Conservation (phyloP, 2,329 filamentous ascomycete genomes). For the Rutstroemia sydowiana region DNA sequence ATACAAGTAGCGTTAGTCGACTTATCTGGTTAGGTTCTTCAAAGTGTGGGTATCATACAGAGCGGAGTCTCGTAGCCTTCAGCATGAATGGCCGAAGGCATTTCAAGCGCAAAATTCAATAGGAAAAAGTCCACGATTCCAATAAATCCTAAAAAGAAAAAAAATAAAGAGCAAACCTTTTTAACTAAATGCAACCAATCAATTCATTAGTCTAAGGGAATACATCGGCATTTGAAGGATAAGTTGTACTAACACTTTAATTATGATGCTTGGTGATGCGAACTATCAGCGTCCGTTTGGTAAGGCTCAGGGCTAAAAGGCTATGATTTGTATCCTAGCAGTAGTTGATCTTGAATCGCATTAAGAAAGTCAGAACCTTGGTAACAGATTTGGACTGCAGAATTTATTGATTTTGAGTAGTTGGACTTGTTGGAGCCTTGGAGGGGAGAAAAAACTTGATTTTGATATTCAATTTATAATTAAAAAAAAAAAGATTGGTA, state of each 20-base stretch:
- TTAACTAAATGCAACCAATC: neutral
- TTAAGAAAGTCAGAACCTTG: too few species aligned
- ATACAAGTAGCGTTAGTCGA: conserved; percentile 2
- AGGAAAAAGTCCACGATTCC: neutral
- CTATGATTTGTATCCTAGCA: too few species aligned
- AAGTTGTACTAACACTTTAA: neutral
- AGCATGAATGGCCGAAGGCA: conserved; percentile 11
- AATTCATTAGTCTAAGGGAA: neutral
- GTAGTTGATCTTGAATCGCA: too few species aligned
- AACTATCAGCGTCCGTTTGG: neutral
- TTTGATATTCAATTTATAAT: too few species aligned
- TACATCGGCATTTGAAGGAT: neutral
- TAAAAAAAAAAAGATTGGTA: too few species aligned
- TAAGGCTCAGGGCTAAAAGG: too few species aligned
- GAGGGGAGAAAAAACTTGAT: too few species aligned
- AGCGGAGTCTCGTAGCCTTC: conserved; percentile 1
- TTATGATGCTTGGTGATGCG: neutral
- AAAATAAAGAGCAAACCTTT: neutral
- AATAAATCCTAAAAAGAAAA: neutral
- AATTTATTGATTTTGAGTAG: too few species aligned
- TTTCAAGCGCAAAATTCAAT: neutral
- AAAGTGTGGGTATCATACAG: conserved; percentile 8
- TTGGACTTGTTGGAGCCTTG: too few species aligned
- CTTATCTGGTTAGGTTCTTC: neutral
- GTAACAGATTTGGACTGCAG: too few species aligned